Conservation (phyloP, 2,329 filamentous ascomycete species). For the Pestalotiopsis fici region DNA sequence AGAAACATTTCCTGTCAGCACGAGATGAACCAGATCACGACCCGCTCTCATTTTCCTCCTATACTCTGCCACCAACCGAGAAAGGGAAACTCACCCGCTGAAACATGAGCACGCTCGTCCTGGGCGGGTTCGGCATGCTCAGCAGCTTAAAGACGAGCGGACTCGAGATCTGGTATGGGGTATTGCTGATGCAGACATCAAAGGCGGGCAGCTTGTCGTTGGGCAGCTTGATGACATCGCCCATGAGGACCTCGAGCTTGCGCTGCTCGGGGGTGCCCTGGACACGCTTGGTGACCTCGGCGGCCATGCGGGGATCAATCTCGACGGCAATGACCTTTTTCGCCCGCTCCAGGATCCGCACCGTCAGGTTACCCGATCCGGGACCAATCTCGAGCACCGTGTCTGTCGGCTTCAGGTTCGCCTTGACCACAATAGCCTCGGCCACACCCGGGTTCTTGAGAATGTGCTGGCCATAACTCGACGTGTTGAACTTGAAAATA, state of each 20-base stretch:
- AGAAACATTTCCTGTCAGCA: not conserved
- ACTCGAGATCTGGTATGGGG: constrained; percentile 78
- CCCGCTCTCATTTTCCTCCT: constrained; percentile 64
- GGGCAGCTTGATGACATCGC: constrained; percentile 52
- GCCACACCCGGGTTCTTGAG: constrained; percentile 23
- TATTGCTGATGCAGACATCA: constrained; percentile 75
- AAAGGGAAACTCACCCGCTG: constrained; percentile 54
- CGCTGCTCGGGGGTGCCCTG: constrained; percentile 85
- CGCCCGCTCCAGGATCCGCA: constrained; percentile 84
- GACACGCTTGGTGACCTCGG: constrained; percentile 91
- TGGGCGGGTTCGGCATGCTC: constrained; percentile 76
- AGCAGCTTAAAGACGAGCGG: constrained; percentile 91
- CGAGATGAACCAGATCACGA: constrained; percentile 8
- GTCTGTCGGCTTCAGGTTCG: constrained; percentile 86
- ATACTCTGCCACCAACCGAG: not conserved
- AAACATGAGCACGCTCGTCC: constrained; percentile 90
- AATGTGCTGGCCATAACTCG: constrained; percentile 83
- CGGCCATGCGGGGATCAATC: constrained; percentile 94
- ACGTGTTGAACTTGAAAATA: constrained; percentile 96
- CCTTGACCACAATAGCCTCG: constrained; percentile 71
- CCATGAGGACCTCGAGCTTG: constrained; percentile 83
- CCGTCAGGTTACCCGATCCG: constrained; percentile 83
- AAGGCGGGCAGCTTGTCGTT: constrained; percentile 57
- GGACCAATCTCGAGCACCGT: constrained; percentile 83
- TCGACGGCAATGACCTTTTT: constrained; percentile 84